Percentiles rank a stretch among this genome's conserved stretches.
These are phyloP conservation scores for Dionaea muscipula DNA, from an alignment of 179 eudicot species.

Conservation along the genomic window DNA sequence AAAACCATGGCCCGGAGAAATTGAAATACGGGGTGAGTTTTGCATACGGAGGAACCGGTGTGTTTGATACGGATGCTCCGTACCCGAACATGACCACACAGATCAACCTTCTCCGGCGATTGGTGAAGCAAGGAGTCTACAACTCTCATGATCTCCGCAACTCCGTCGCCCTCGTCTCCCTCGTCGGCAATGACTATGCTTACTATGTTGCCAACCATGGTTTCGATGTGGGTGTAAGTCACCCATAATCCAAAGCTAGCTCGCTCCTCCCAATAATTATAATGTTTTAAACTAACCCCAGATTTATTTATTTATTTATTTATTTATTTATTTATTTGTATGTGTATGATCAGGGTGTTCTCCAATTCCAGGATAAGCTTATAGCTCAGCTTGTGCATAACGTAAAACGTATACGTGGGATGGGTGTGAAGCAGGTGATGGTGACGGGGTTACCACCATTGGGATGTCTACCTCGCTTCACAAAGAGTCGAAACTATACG, in stretches of 20 bases:
- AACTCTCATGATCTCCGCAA: conserved; percentile 10
- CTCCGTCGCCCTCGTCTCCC: conserved; percentile 23
- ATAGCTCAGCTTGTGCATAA: conserved; percentile 36
- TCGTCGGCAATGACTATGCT: conserved; percentile 29
- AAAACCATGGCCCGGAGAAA: background rate
- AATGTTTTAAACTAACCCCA: too few species aligned
- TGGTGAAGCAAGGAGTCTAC: conserved; percentile 12
- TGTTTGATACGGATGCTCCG: conserved; percentile 28
- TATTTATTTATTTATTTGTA: too few species aligned
- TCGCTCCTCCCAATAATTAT: background rate
- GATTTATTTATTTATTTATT: too few species aligned
- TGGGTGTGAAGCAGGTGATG: conserved; percentile 50
- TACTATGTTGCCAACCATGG: conserved; percentile 13
- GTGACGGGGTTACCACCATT: conserved; percentile 54
- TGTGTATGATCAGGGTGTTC: background rate
- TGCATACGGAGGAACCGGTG: conserved; percentile 70
- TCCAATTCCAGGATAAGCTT: conserved; percentile 19
- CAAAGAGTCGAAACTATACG: conserved; percentile 5
- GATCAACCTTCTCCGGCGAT: conserved; percentile 24
- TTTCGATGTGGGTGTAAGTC: conserved; percentile 41
- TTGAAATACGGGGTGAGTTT: conserved; percentile 38
- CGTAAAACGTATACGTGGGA: conserved; percentile 28
- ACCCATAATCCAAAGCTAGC: too few species aligned
- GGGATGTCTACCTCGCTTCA: conserved; percentile 56
- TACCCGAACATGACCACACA: conserved; percentile 56